Evolutionary conservation across 2,329 filamentous ascomycete species (phyloP), one percentile per base, ranked within the genome.

Genomic region (Aspergillus fumigatiaffinis): DNA sequence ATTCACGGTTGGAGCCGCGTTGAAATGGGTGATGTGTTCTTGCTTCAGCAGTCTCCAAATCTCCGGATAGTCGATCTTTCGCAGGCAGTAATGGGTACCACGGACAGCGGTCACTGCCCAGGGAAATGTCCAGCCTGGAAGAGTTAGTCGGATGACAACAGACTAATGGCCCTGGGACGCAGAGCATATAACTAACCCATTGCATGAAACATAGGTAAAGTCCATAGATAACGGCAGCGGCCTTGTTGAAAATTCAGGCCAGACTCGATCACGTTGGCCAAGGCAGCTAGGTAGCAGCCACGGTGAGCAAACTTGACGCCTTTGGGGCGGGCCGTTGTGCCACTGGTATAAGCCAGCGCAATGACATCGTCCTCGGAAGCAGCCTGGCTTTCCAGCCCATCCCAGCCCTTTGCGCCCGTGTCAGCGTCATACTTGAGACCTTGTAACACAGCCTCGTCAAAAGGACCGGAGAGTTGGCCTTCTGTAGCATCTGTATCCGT

Each of bases 1-100:
- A 73, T 97, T 97, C 53, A 99, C 94, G 0, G 94, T 99, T 0
- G 94, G 94, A 0, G 93, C 94, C 0, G 93, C 93, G 69, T 93
- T 96, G 78, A 95, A 97, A 74, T 99, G 94, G 0, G 92, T 97
- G 62, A 99, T 89, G 6, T 84, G 80, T 74, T 97, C 90, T 53
- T 91, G 84, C 68, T 92, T 95, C 35, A 99, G 78, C 3, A 99
- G 77, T 51, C 84, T 84, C 94, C 94, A 99, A 59, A 99, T 96
- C 57, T 93, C 81, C 0, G 90, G 86, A 71, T 99, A 99, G 75
- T 97, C 92, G 63, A 99, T 91, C 79, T 96, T 97, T 59, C 94
- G 85, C 20, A 99, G 80, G 68, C 92, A 97, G 71, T 96, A 92
- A 73, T 97, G 92, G 3, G 93, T 95, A n/a, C 93, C 94, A 60